phyloP scores from a whole-genome alignment of 768 basidiomycete species.

The Pleurotus pulmonarius region DNA sequence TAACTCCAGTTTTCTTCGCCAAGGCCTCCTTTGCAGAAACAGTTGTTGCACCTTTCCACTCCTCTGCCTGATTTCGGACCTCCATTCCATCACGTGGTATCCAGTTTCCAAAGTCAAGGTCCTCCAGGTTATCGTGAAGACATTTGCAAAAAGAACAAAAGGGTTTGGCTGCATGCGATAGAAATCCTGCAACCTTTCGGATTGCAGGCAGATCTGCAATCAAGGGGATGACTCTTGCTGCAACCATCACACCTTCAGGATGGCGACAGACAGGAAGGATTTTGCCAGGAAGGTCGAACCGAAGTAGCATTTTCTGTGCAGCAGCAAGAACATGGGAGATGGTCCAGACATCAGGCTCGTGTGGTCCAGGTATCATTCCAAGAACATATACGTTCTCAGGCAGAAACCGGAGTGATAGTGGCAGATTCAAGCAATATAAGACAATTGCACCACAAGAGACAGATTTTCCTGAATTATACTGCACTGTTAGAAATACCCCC shows the following conservation, averaged over 20 bases:
- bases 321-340: slow-evolving; percentile 18
- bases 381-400: slow-evolving; percentile 29
- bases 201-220: slow-evolving; percentile 20
- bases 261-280: slow-evolving; percentile 11
- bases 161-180: slow-evolving; percentile 8
- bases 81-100: slow-evolving; percentile 8
- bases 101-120: slow-evolving; percentile 18
- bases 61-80: slow-evolving; percentile 12
- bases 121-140: slow-evolving; percentile 11
- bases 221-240: slow-evolving; percentile 14
- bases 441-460: slow-evolving; percentile 24
- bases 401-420: slow-evolving; percentile 19
- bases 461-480: slow-evolving; percentile 9
- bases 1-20: slow-evolving; percentile 16
- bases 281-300: slow-evolving; percentile 12
- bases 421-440: slow-evolving; percentile 32
- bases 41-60: slow-evolving; percentile 14
- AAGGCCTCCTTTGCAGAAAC: slow-evolving; percentile 9
- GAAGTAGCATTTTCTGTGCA: slow-evolving; percentile 9
- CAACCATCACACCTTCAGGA: slow-evolving; percentile 14
- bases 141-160: slow-evolving; percentile 22
- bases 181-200: slow-evolving; percentile 19
- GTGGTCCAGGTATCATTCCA: slow-evolving; percentile 29
- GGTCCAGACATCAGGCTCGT: slow-evolving; percentile 16
- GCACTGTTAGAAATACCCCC: background rate